phyloP scores from a whole-genome alignment of 2,329 filamentous ascomycete genomes.

The Penicillium sp. region DNA sequence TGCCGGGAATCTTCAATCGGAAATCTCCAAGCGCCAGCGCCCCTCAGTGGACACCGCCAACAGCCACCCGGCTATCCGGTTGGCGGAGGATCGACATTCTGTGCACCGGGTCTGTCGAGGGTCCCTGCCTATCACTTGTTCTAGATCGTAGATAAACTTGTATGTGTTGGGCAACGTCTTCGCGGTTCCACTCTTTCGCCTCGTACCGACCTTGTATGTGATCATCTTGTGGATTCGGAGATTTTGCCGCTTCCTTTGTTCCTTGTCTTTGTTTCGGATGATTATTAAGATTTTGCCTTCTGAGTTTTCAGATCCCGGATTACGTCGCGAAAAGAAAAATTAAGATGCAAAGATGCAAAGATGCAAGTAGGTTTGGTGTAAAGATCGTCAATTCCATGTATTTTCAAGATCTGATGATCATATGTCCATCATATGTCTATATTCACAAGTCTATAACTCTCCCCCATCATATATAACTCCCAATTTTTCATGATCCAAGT shows the following conservation, averaged over 20 bases:
- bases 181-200: background rate
- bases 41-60: background rate
- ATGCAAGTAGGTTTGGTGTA: no score
- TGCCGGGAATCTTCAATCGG: background rate
- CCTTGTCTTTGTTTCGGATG: background rate
- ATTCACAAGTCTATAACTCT: conserved; percentile 3
- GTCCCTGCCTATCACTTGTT: conserved; percentile 19
- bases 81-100: conserved; percentile 5
- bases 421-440: conserved; percentile 8
- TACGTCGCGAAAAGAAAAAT: no score
- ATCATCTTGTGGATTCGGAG: background rate
- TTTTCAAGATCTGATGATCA: conserved; percentile 7
- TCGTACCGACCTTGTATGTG: background rate
- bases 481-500: background rate
- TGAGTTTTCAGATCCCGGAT: background rate
- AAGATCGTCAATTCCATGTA: background rate
- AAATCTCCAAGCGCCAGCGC: background rate
- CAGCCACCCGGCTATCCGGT: background rate
- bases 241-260: background rate
- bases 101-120: background rate
- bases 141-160: conserved; percentile 12
- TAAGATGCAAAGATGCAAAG: no score
- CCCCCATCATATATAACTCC: conserved; percentile 1
- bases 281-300: background rate
- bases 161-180: background rate